These are phyloP conservation scores for Ceratobasidium sp. DNA, from an alignment of 1,284 basidiomycete species.

Conservation along the genomic window DNA sequence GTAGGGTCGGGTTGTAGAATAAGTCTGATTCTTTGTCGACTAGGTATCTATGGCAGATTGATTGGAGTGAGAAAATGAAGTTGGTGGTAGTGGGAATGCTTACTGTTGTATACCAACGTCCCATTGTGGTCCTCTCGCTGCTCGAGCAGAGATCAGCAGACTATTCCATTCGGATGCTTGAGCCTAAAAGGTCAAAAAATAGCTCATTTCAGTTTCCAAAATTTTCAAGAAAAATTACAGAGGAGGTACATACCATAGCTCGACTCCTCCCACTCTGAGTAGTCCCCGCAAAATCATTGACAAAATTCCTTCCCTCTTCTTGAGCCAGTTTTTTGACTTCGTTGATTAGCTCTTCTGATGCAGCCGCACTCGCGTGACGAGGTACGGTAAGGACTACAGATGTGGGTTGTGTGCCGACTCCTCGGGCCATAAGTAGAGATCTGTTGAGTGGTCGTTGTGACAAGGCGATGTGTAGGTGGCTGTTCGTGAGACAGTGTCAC, in stretches of 20 bases:
- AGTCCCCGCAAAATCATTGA: slow-evolving; percentile 17
- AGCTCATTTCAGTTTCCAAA: no score
- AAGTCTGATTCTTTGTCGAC: slow-evolving; percentile 71
- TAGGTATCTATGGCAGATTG: slow-evolving; percentile 65
- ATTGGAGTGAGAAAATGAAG: neutral
- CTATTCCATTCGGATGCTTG: slow-evolving; percentile 86
- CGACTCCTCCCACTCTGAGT: slow-evolving; percentile 31
- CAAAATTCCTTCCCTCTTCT: slow-evolving; percentile 35
- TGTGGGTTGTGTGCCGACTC: neutral
- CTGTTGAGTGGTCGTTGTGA: neutral
- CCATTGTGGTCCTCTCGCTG: slow-evolving; percentile 86
- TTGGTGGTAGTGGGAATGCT: slow-evolving; percentile 50
- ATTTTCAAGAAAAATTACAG: no score
- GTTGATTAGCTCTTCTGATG: slow-evolving; percentile 22
- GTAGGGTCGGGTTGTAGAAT: slow-evolving; percentile 73
- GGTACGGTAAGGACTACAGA: slow-evolving; percentile 36
- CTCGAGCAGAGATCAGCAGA: slow-evolving; percentile 78
- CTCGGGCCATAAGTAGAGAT: slow-evolving; percentile 11
- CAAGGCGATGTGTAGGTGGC: neutral
- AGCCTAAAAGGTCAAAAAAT: slow-evolving; percentile 50
- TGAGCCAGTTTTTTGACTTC: slow-evolving; percentile 25
- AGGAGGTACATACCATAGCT: slow-evolving; percentile 25
- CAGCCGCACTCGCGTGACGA: slow-evolving; percentile 38
- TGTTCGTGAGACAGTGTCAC: no score
- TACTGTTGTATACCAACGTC: slow-evolving; percentile 87